phyloP scores from a whole-genome alignment of 2,329 filamentous ascomycete genomes.

The Zymoseptoria tritici region DNA sequence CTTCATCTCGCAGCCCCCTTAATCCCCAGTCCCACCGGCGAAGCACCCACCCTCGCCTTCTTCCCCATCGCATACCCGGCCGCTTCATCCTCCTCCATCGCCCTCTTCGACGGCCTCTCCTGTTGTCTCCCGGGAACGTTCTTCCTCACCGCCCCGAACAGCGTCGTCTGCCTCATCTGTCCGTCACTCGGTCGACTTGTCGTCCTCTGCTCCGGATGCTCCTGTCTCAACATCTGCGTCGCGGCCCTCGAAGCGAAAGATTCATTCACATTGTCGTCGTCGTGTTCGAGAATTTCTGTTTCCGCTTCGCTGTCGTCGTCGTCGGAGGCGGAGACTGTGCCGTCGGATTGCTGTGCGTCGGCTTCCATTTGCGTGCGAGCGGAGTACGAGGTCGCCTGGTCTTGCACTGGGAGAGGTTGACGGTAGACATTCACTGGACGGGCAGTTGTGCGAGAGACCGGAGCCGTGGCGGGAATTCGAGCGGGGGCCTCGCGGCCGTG shows the following conservation, averaged over 20 bases:
- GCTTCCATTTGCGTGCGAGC: slow-evolving; percentile 5
- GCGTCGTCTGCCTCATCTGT: slow-evolving; percentile 49
- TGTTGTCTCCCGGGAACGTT: slow-evolving; percentile 35
- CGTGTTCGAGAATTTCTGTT: slow-evolving; percentile 54
- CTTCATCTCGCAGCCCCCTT: slow-evolving; percentile 11
- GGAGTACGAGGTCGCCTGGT: neutral
- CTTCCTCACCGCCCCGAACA: slow-evolving; percentile 58
- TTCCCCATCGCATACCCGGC: neutral
- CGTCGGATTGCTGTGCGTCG: slow-evolving; percentile 33
- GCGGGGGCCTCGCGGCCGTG: slow-evolving; percentile 16
- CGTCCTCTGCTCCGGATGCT: slow-evolving; percentile 21
- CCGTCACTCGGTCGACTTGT: slow-evolving; percentile 26
- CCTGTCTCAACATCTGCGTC: slow-evolving; percentile 49
- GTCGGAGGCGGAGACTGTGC: slow-evolving; percentile 68
- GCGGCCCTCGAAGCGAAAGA: slow-evolving; percentile 74
- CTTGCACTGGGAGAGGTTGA: slow-evolving; percentile 18
- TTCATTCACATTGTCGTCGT: slow-evolving; percentile 57
- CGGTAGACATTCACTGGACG: slow-evolving; percentile 27
- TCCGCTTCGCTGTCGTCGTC: slow-evolving; percentile 43
- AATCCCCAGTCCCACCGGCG: slow-evolving; percentile 26
- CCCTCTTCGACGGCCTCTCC: slow-evolving; percentile 42
- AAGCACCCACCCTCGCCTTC: slow-evolving; percentile 29
- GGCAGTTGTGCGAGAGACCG: slow-evolving; percentile 38
- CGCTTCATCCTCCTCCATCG: slow-evolving; percentile 36
- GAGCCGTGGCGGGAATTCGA: slow-evolving; percentile 40